Percentiles rank a stretch among this genome's conserved stretches.
Conservation (phyloP, 345 rosid genomes). For the Citrus unshiu region DNA sequence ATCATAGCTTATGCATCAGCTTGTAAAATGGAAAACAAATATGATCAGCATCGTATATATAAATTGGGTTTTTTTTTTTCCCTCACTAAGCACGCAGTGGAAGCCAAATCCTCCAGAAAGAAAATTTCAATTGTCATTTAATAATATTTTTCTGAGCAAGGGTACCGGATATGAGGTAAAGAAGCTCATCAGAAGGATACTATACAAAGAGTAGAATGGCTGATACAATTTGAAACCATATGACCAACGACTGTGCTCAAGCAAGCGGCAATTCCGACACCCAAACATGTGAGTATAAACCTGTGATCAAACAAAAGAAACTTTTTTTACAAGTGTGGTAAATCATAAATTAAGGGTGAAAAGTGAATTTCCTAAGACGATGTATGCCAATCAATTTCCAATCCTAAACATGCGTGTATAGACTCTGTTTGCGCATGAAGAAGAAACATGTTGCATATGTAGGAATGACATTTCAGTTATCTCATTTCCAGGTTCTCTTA, state of each 20-base stretch:
- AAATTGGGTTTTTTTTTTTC: not conserved
- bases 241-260: slow-evolving; percentile 46
- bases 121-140: not conserved
- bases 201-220: slow-evolving; percentile 29
- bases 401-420: too few species aligned
- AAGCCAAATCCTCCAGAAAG: not conserved
- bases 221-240: slow-evolving; percentile 26
- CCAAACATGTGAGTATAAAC: slow-evolving; percentile 47
- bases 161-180: not conserved
- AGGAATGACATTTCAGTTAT: too few species aligned
- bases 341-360: not conserved
- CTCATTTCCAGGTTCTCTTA: too few species aligned
- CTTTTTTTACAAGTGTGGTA: not conserved
- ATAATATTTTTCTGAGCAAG: too few species aligned
- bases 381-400: too few species aligned
- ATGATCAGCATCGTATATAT: too few species aligned
- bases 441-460: too few species aligned
- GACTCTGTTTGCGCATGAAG: too few species aligned
- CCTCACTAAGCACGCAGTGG: not conserved
- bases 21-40: not conserved
- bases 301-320: slow-evolving; percentile 27
- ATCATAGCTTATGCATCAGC: not conserved
- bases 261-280: slow-evolving; percentile 46
- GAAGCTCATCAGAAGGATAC: slow-evolving; percentile 39
- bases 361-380: not conserved